Base-by-base conservation (phyloP, 441 rosid genomes). In the Euphorbia schlechtendalii region DNA sequence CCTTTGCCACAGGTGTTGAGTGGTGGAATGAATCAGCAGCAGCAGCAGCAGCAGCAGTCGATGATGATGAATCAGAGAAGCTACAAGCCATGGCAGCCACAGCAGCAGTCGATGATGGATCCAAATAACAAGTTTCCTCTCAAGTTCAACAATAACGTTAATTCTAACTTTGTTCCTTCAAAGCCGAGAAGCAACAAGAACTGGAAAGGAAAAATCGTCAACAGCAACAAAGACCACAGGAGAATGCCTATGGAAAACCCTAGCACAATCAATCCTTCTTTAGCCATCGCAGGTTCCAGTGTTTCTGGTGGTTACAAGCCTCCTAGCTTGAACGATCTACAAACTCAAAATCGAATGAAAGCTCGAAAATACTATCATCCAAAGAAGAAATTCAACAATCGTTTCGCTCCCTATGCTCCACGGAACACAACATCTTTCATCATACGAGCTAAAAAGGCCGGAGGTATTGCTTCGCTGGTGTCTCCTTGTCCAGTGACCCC, bases 401-500 rank as follows among this genome's bases (percentile, higher is more conserved):
- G 92, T 12, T 90, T 84, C 25, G 92, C 91, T 8, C 97, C 99
- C 21, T 90, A 84, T 34, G 99, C 99, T 0, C 99, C 99, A 3
- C 74, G 99, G 66, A 94, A 94, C 80, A 93, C 97, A 0, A 73
- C 99, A 0, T 90, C 96, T 0, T 93, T 80, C 53, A 86, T 93
- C 6, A 93, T 93, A 61, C 70, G 97, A 24, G 97, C 99, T 0
- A 94, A 94, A 77, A 94, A 82, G 59, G 77, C 97, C 0, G 98
- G 99, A 17, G 99, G 99, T 6, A 94, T 94, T 56, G 84, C 99
- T 4, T 89, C 95, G 4, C 64, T 94, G 79, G 97, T 91, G 18
- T 91, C 94, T 0, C 98, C 99, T 0, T 86, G 87, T 54, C 96
- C 98, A 0, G 92, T 87, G 48, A 94, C 99, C 0, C 99, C 99